Evolutionary conservation across 768 basidiomycete species (phyloP).

Genomic region (Erythrobasidium yunnanense): DNA sequence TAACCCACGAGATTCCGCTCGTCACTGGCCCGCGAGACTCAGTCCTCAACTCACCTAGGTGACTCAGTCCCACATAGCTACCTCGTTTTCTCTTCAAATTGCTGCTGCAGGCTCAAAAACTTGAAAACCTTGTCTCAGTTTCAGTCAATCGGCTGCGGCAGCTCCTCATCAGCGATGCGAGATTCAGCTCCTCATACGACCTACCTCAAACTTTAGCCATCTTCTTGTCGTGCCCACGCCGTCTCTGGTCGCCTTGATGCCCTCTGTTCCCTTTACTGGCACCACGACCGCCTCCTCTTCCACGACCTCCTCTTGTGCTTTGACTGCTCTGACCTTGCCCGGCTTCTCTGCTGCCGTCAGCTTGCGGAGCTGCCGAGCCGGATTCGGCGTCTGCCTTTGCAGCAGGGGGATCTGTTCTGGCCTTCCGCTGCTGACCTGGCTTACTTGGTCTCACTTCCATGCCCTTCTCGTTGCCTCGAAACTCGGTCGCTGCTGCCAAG

Average conservation of each 20-base stretch:
- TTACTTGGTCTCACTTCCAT: background rate
- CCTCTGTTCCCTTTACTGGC: slow-evolving; percentile 2
- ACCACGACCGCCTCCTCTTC: slow-evolving; percentile 2
- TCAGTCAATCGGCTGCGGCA: too few species aligned
- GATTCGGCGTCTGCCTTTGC: background rate
- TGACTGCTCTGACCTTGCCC: background rate
- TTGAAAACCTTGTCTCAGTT: too few species aligned
- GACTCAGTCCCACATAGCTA: too few species aligned
- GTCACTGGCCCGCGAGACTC: too few species aligned
- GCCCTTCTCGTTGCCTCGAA: slow-evolving; percentile 16
- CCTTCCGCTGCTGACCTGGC: too few species aligned
- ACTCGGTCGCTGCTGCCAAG: background rate
- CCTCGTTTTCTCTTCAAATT: too few species aligned
- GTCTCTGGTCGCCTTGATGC: background rate
- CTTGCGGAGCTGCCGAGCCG: too few species aligned
- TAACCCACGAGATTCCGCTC: too few species aligned
- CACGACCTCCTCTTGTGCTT: background rate
- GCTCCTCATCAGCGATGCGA: background rate
- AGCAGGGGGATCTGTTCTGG: too few species aligned
- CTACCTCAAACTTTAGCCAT: slow-evolving; percentile 9
- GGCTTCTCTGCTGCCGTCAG: background rate
- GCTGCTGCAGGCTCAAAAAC: too few species aligned
- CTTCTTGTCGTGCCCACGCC: slow-evolving; percentile 21
- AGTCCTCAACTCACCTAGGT: too few species aligned
- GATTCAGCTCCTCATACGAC: background rate